A percentile compares a stretch with the other conserved stretches of the same genome.
phyloP scores from a whole-genome alignment of 2,329 filamentous ascomycete species.

The Fusarium ambrosium region DNA sequence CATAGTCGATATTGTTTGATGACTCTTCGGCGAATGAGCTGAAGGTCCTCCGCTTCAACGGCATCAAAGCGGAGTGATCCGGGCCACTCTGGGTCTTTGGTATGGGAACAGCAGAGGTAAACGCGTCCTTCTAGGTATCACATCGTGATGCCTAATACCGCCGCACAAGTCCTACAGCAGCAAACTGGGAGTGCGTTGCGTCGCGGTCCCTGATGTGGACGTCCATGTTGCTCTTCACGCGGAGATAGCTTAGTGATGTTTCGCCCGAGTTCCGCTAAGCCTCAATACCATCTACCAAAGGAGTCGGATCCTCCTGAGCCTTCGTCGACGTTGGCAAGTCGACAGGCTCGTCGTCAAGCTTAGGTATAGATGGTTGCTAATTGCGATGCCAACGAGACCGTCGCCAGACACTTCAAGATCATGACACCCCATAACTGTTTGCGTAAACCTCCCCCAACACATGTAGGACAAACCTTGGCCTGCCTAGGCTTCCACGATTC shows the following conservation, averaged over 20 bases:
- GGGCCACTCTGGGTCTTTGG: not conserved
- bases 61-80: not conserved
- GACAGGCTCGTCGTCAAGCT: slow-evolving; percentile 4
- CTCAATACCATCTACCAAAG: not conserved
- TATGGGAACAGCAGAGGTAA: not conserved
- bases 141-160: not conserved
- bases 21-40: not conserved
- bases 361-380: no score
- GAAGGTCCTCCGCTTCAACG: not conserved
- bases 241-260: not conserved
- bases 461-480: not conserved
- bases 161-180: not conserved
- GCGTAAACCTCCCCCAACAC: not conserved
- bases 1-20: not conserved
- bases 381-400: not conserved
- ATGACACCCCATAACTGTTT: not conserved
- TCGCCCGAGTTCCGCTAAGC: not conserved
- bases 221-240: not conserved
- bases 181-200: not conserved
- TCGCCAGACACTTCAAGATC: not conserved
- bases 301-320: slow-evolving; percentile 17
- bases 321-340: slow-evolving; percentile 28
- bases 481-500: not conserved
- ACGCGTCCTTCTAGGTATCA: not conserved
- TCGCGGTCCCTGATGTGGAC: not conserved